Conservation (phyloP, 768 basidiomycete genomes). For the Lentinus brumalis region DNA sequence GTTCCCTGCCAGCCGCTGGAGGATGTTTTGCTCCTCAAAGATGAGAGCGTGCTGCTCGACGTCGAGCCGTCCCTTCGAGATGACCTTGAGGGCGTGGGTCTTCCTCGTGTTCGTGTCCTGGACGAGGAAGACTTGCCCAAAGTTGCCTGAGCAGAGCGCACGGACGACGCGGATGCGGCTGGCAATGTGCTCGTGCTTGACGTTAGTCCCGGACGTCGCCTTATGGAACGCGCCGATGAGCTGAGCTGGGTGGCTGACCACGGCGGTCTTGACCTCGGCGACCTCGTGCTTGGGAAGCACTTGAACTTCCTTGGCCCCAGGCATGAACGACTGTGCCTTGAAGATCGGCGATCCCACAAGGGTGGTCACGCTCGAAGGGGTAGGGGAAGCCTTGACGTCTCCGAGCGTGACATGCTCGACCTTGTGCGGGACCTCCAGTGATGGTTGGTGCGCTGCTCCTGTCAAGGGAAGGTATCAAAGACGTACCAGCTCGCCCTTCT, state of each 20-base stretch:
- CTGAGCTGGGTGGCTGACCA: constrained; percentile 36
- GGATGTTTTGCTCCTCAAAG: constrained; percentile 14
- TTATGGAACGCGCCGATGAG: constrained; percentile 78
- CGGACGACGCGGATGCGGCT: constrained; percentile 19
- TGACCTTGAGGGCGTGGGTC: constrained; percentile 83
- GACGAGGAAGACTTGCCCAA: constrained; percentile 25
- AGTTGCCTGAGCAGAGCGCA: constrained; percentile 20
- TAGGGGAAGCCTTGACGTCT: neutral
- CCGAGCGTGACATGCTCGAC: constrained; percentile 7
- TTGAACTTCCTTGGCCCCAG: neutral
- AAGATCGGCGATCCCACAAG: constrained; percentile 10
- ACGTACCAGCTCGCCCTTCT: constrained; percentile 12
- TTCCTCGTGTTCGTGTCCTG: constrained; percentile 11
- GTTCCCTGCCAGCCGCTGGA: constrained; percentile 10
- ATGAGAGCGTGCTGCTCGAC: constrained; percentile 53
- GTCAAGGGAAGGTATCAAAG: neutral
- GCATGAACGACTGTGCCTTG: neutral
- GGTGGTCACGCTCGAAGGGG: constrained; percentile 7
- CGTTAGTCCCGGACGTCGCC: constrained; percentile 72
- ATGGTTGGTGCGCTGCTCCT: neutral
- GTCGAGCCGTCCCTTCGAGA: constrained; percentile 96
- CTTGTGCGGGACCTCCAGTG: neutral
- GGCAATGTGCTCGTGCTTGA: constrained; percentile 61
- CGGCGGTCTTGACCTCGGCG: neutral
- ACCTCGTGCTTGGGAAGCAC: too few species aligned